Conservation (phyloP, 1,284 basidiomycete species). For the Microbotryum silenes-acaulis region DNA sequence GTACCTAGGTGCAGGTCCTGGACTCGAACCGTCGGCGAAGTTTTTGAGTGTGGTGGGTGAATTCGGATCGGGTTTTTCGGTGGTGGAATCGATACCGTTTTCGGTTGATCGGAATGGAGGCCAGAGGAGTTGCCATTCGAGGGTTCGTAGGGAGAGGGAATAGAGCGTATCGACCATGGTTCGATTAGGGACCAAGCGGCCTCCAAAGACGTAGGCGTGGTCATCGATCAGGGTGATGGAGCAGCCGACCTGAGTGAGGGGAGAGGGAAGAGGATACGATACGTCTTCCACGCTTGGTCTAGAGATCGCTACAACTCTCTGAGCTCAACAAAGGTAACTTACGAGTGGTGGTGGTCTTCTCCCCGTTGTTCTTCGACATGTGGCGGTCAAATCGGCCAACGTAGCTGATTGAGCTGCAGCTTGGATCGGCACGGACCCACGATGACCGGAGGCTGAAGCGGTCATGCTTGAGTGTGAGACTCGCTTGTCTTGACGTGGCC, state of each 20-base stretch:
- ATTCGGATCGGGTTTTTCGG: not conserved
- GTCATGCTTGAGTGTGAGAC: no score
- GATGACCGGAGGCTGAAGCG: no score
- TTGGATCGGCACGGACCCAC: no score
- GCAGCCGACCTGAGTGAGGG: slow-evolving; percentile 30
- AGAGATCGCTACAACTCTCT: not conserved
- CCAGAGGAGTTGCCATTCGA: slow-evolving; percentile 63
- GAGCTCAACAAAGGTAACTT: not conserved
- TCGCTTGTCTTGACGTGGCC: no score
- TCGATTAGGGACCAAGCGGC: slow-evolving; percentile 72
- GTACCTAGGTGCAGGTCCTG: slow-evolving; percentile 46
- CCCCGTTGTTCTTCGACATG: slow-evolving; percentile 7
- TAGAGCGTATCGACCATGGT: slow-evolving; percentile 83
- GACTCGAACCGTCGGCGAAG: not conserved
- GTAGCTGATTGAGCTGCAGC: not conserved
- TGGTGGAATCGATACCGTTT: not conserved
- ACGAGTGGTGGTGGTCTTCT: slow-evolving; percentile 17
- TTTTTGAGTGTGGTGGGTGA: not conserved
- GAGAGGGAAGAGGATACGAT: no score
- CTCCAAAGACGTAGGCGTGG: slow-evolving; percentile 82
- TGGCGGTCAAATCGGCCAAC: slow-evolving; percentile 17
- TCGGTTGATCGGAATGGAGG: slow-evolving; percentile 35
- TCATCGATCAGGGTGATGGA: slow-evolving; percentile 75
- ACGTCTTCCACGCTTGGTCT: not conserved
- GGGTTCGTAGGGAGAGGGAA: slow-evolving; percentile 68